Evolutionary conservation across 306 rosid species (phyloP).

Genomic region (Morella rubra): DNA sequence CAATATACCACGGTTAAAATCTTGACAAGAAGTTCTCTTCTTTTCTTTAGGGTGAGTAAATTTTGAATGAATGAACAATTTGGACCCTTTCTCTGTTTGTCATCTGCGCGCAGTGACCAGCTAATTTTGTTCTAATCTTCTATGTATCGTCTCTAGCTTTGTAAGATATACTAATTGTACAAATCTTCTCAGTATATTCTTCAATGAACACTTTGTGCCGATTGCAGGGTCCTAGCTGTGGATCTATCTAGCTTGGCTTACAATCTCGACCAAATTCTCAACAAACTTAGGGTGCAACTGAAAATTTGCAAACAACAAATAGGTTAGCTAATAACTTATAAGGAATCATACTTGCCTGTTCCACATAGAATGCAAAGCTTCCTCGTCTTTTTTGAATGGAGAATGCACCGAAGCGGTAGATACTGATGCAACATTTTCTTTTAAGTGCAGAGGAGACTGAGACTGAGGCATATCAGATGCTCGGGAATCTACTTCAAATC

Average conservation of each 20-base stretch:
- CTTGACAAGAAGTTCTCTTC: not conserved
- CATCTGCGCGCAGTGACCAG: not conserved
- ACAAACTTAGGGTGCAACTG: slow-evolving; percentile 32
- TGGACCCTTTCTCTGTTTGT: not conserved
- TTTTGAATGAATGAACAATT: not conserved
- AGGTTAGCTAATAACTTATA: not conserved
- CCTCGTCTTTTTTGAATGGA: not conserved
- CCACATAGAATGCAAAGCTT: not conserved
- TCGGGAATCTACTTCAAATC: slow-evolving; percentile 16
- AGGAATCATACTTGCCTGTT: not conserved
- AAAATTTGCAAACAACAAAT: slow-evolving; percentile 27
- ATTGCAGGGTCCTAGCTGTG: slow-evolving; percentile 22
- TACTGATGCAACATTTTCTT: not conserved
- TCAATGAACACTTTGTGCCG: not conserved
- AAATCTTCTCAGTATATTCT: not conserved
- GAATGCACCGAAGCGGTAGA: not conserved
- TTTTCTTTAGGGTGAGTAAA: not conserved
- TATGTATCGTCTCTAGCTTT: not conserved
- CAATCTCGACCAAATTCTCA: slow-evolving; percentile 29
- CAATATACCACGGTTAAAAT: not conserved
- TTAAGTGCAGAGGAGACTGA: slow-evolving; percentile 29
- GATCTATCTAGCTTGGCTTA: slow-evolving; percentile 30
- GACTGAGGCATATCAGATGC: not conserved
- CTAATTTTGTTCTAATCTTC: not conserved
- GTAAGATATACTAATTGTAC: not conserved